Conservation (phyloP, 805 yeast species). For the Lipomyces orientalis region DNA sequence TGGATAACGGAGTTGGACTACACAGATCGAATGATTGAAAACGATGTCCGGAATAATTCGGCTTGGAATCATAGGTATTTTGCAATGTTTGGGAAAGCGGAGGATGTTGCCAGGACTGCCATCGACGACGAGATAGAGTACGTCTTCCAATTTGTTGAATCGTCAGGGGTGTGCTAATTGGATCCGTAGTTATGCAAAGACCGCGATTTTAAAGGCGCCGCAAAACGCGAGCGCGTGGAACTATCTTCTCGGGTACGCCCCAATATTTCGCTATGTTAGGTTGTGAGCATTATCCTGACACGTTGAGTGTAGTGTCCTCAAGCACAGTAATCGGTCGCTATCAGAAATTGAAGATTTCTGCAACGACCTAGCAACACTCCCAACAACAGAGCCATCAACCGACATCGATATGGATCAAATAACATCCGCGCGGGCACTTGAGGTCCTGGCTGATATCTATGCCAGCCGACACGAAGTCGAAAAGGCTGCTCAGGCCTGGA, state of each 20-base stretch:
- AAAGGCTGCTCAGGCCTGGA: slow-evolving; percentile 55
- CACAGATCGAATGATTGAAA: slow-evolving; percentile 54
- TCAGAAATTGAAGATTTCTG: slow-evolving; percentile 55
- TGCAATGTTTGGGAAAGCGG: slow-evolving; percentile 47
- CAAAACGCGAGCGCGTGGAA: slow-evolving; percentile 89
- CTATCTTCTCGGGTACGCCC: slow-evolving; percentile 61
- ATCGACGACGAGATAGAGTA: slow-evolving; percentile 53
- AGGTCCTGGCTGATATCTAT: slow-evolving; percentile 61
- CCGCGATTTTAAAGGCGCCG: slow-evolving; percentile 64
- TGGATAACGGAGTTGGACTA: slow-evolving; percentile 60
- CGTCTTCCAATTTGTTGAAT: slow-evolving; percentile 43
- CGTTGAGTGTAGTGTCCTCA: slow-evolving; percentile 4
- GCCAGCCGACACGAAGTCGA: slow-evolving; percentile 42
- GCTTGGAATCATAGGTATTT: slow-evolving; percentile 91
- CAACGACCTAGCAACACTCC: slow-evolving; percentile 48
- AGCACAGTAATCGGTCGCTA: slow-evolving; percentile 40
- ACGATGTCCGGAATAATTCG: slow-evolving; percentile 84
- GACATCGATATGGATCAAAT: slow-evolving; percentile 36
- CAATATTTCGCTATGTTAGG: neutral
- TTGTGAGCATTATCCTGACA: neutral
- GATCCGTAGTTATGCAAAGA: slow-evolving; percentile 44
- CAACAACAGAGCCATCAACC: slow-evolving; percentile 38
- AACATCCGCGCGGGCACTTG: slow-evolving; percentile 66
- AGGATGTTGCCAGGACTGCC: slow-evolving; percentile 28
- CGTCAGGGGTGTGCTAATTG: neutral